phyloP scores from a whole-genome alignment of 2,329 filamentous ascomycete genomes.

The Trichoderma lentiforme region DNA sequence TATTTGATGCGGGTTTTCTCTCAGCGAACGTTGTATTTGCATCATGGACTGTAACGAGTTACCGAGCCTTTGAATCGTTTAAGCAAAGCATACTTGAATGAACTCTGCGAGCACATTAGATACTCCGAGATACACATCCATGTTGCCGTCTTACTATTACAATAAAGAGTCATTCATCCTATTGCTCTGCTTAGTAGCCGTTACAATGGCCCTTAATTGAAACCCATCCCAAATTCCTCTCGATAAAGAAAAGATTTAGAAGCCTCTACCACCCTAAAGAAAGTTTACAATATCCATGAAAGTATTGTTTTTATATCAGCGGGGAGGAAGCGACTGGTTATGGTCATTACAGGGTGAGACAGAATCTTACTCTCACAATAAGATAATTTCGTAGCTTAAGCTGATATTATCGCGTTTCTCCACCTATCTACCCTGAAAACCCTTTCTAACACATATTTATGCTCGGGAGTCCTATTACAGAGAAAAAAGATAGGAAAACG shows the following conservation, averaged over 20 bases:
- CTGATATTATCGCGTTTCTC: too few relatives aligned
- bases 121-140: background rate
- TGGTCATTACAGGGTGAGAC: background rate
- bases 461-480: too few relatives aligned
- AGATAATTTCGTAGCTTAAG: too few relatives aligned
- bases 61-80: background rate
- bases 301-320: too few relatives aligned
- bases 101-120: background rate
- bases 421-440: background rate
- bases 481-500: background rate
- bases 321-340: background rate
- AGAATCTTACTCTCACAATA: background rate
- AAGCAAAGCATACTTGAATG: background rate
- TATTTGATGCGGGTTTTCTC: background rate
- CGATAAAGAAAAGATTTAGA: too few relatives aligned
- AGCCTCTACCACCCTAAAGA: too few relatives aligned
- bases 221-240: too few relatives aligned
- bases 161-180: too few relatives aligned
- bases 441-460: background rate
- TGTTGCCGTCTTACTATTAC: too few relatives aligned
- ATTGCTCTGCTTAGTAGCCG: too few relatives aligned
- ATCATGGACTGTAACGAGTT: background rate
- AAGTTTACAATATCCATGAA: too few relatives aligned
- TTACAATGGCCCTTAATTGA: too few relatives aligned
- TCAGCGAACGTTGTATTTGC: background rate